Conservation (phyloP, 2,329 filamentous ascomycete genomes). For the Thielaviopsis populi region DNA sequence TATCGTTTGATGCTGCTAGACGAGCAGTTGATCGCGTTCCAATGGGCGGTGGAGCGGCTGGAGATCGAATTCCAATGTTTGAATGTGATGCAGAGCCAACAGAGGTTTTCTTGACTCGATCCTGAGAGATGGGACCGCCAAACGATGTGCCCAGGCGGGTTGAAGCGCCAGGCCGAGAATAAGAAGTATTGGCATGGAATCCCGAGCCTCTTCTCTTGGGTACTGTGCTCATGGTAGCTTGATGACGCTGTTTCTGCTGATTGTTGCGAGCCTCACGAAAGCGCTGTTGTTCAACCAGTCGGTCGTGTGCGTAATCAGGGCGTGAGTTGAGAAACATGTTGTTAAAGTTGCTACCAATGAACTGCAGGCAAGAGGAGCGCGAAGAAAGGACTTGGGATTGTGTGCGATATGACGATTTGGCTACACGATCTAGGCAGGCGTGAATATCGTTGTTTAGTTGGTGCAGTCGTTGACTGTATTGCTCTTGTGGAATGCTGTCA, state of each 20-base stretch:
- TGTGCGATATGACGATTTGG: background rate
- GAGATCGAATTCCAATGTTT: background rate
- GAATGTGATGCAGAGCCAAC: background rate
- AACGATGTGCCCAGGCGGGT: background rate
- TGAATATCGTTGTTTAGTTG: constrained; percentile 6
- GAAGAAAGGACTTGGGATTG: constrained; percentile 1
- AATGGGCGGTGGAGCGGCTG: background rate
- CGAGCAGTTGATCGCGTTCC: background rate
- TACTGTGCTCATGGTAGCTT: background rate
- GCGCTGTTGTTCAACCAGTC: constrained; percentile 6
- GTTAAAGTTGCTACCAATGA: constrained; percentile 11
- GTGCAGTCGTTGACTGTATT: background rate
- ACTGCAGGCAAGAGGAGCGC: background rate
- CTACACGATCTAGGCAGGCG: constrained; percentile 8
- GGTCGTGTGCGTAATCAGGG: constrained; percentile 2
- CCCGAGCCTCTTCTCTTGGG: background rate
- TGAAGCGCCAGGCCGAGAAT: background rate
- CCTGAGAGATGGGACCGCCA: background rate
- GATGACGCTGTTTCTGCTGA: background rate
- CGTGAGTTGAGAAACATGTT: constrained; percentile 8
- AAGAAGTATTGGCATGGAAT: background rate
- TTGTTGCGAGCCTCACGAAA: constrained; percentile 5
- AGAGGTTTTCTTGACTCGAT: constrained; percentile 9
- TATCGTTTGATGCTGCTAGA: background rate
- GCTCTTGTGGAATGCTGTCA: background rate